phyloP scores from a whole-genome alignment of 768 basidiomycete species.

The Leucocoprinus sp. region DNA sequence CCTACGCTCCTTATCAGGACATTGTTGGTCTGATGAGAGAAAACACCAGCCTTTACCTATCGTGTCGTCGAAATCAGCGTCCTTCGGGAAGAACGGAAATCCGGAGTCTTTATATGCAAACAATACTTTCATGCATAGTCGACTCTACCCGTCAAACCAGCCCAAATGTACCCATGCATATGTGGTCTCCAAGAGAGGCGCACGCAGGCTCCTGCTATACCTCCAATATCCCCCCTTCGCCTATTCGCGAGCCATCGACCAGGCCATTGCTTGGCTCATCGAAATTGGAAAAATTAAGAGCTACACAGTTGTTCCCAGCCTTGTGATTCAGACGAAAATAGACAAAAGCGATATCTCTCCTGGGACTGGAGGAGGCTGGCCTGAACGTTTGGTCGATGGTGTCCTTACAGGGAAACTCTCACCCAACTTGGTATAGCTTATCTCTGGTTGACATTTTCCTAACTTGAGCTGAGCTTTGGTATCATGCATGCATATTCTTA shows the following conservation, averaged over 20 bases:
- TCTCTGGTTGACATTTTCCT: no score
- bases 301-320: conserved; percentile 60
- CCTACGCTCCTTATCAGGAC: conserved; percentile 34
- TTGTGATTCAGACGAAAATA: conserved; percentile 59
- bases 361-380: conserved; percentile 49
- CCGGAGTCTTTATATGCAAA: not conserved
- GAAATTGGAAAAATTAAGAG: conserved; percentile 43
- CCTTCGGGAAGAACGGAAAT: conserved; percentile 7
- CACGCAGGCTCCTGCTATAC: conserved; percentile 50
- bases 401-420: conserved; percentile 24
- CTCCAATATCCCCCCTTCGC: conserved; percentile 61
- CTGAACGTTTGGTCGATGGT: conserved; percentile 38
- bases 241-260: conserved; percentile 71
- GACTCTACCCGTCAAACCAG: conserved; percentile 47
- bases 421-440: not conserved
- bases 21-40: conserved; percentile 74
- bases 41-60: conserved; percentile 28
- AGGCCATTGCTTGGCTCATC: conserved; percentile 63
- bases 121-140: conserved; percentile 12
- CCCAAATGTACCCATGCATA: conserved; percentile 76
- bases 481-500: no score
- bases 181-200: conserved; percentile 49
- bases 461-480: no score
- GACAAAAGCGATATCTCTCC: conserved; percentile 46
- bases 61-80: conserved; percentile 2